A percentile compares a stretch with the other conserved stretches of the same genome.
These are phyloP conservation scores for Sporisorium iseilematis-ciliati DNA, from an alignment of 1,284 basidiomycete genomes.

Conservation along the genomic window DNA sequence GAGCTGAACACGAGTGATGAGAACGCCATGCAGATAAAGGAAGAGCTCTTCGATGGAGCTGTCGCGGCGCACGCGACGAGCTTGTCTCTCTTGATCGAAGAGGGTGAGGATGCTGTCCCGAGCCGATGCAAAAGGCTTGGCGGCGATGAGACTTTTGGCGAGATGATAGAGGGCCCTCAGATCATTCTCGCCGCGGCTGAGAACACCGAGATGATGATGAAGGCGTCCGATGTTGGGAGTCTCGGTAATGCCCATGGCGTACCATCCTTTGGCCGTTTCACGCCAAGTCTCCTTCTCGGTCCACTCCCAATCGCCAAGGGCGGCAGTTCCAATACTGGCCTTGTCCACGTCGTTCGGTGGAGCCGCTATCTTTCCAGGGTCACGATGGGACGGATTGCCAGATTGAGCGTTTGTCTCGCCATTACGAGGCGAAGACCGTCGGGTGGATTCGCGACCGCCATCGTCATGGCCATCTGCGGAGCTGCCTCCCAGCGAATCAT, in stretches of 20 bases:
- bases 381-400: not conserved
- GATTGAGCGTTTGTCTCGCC: not conserved
- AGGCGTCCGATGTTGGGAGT: constrained; percentile 90
- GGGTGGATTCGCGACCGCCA: not conserved
- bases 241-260: constrained; percentile 84
- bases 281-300: constrained; percentile 95
- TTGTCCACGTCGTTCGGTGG: constrained; percentile 48
- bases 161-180: constrained; percentile 91
- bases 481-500: constrained; percentile 6
- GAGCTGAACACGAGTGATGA: constrained; percentile 92
- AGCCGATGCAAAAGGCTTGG: constrained; percentile 84
- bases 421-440: not conserved
- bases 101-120: constrained; percentile 87
- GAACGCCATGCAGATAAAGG: constrained; percentile 90
- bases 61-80: constrained; percentile 75
- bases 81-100: constrained; percentile 80
- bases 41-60: constrained; percentile 85
- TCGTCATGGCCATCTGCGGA: constrained; percentile 10
- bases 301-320: constrained; percentile 85
- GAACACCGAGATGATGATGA: constrained; percentile 92
- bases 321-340: constrained; percentile 83
- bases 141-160: constrained; percentile 79
- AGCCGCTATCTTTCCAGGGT: not conserved
- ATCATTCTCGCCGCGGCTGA: constrained; percentile 81
- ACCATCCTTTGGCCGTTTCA: constrained; percentile 90